Conservation (phyloP, 345 rosid genomes). For the Conringia planisiliqua region DNA sequence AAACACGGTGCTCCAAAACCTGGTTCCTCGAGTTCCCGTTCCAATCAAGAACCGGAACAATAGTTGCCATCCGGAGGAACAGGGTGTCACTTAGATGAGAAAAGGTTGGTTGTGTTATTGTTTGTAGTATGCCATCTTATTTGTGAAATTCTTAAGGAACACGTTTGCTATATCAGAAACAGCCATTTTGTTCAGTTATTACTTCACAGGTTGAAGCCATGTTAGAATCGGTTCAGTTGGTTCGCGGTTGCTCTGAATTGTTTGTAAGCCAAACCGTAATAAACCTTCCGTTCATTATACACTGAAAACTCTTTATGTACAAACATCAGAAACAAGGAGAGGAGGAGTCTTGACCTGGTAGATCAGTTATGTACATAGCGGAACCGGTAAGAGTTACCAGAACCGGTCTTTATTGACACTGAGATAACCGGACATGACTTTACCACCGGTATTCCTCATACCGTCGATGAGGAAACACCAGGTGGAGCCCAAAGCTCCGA, state of each 20-base stretch:
- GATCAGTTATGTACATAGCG: not conserved
- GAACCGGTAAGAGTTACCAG: slow-evolving; percentile 52
- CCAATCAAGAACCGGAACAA: slow-evolving; percentile 42
- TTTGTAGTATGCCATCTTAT: slow-evolving; percentile 16
- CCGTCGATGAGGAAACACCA: slow-evolving; percentile 97
- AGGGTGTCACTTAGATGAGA: slow-evolving; percentile 13
- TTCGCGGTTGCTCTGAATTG: not conserved
- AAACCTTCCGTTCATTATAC: not conserved
- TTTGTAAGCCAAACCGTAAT: not conserved
- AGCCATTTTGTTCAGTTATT: not conserved
- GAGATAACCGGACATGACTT: slow-evolving; percentile 88
- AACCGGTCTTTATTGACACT: slow-evolving; percentile 92
- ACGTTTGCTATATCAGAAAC: slow-evolving; percentile 7
- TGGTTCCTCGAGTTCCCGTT: slow-evolving; percentile 21
- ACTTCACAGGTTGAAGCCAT: not conserved
- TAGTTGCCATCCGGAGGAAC: not conserved
- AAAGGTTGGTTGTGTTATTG: slow-evolving; percentile 20
- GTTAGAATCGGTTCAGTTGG: not conserved
- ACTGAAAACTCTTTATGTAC: slow-evolving; percentile 17
- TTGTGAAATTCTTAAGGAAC: slow-evolving; percentile 25
- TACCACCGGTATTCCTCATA: slow-evolving; percentile 96
- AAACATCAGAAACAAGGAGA: slow-evolving; percentile 6
- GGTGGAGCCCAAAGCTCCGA: slow-evolving; percentile 94
- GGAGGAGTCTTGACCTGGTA: not conserved
- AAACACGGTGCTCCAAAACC: slow-evolving; percentile 50